A percentile compares a stretch with the other conserved stretches of the same genome.
These are phyloP conservation scores for Stromatinia cepivora DNA, from an alignment of 2,329 filamentous ascomycete genomes.

Conservation along the genomic window DNA sequence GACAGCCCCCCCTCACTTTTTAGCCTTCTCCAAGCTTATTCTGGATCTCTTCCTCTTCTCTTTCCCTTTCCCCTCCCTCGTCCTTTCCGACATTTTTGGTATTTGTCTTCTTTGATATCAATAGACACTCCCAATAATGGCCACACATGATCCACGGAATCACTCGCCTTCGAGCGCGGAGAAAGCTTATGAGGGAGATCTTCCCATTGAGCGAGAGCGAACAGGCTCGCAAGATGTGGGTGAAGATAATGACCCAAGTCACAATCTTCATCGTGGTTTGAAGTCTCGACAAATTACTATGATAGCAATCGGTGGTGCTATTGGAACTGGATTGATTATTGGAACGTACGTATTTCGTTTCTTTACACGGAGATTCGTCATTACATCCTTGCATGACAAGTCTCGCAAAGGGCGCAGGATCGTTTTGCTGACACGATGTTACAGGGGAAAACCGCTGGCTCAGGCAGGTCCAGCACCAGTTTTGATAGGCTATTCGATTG, in stretches of 20 bases:
- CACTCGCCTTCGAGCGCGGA: slow-evolving; percentile 20
- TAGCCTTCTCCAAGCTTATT: not conserved
- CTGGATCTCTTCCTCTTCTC: not conserved
- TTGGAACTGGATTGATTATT: slow-evolving; percentile 63
- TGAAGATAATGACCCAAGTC: slow-evolving; percentile 32
- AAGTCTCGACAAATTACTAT: slow-evolving; percentile 58
- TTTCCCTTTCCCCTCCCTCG: not conserved
- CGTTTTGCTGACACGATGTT: slow-evolving; percentile 16
- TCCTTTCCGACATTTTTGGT: not conserved
- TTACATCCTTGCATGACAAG: not conserved
- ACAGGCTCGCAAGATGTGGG: not conserved
- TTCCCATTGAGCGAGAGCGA: not conserved
- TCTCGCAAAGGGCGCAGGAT: slow-evolving; percentile 14
- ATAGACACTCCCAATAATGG: not conserved
- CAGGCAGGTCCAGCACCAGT: slow-evolving; percentile 61
- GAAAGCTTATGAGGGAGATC: not conserved
- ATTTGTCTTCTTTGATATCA: not conserved
- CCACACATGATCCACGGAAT: not conserved
- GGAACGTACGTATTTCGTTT: slow-evolving; percentile 48
- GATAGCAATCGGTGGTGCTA: slow-evolving; percentile 72
- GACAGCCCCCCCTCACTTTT: not conserved
- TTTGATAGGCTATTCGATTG: slow-evolving; percentile 68
- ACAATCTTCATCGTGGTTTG: slow-evolving; percentile 51
- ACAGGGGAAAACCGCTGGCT: slow-evolving; percentile 47
- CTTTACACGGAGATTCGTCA: not conserved